Conservation (phyloP, 2,329 filamentous ascomycete genomes). For the Hortaea werneckii region DNA sequence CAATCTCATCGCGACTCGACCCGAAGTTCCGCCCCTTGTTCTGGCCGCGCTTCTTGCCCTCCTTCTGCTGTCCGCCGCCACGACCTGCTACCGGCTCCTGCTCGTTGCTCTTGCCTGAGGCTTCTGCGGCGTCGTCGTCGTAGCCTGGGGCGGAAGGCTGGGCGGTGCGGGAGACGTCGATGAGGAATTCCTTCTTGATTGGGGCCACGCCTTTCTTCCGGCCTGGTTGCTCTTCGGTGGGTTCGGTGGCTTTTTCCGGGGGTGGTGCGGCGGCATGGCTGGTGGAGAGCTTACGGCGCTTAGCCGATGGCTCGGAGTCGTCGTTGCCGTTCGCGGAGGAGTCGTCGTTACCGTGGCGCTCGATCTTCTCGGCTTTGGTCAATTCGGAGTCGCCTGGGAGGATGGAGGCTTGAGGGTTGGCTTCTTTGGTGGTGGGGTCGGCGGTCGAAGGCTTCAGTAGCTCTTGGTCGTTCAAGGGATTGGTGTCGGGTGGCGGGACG, state of each 20-base stretch:
- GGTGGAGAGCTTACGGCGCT: conserved; percentile 29
- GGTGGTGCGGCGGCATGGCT: conserved; percentile 1
- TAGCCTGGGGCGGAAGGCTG: conserved; percentile 5
- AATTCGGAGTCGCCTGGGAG: conserved; percentile 27
- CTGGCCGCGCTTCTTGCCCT: conserved; percentile 58
- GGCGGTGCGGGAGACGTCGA: conserved; percentile 12
- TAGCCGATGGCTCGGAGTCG: conserved; percentile 26
- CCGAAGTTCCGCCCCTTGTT: conserved; percentile 79
- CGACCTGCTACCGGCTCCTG: conserved; percentile 10
- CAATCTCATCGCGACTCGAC: conserved; percentile 63
- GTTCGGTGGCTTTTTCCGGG: conserved; percentile 19
- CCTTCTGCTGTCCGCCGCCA: conserved; percentile 19
- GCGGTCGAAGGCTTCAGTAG: conserved; percentile 1
- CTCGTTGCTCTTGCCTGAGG: conserved; percentile 35
- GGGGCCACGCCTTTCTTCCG: conserved; percentile 51
- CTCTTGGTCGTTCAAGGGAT: conserved; percentile 3
- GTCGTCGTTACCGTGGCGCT: conserved; percentile 20
- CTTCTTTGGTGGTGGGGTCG: conserved; percentile 9
- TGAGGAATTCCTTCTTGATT: conserved; percentile 60
- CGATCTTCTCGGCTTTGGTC: conserved; percentile 32
- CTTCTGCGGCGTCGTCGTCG: conserved; percentile 36
- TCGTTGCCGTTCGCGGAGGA: conserved; percentile 11
- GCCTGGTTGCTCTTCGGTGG: conserved; percentile 9
- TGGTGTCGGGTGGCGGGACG: neutral
- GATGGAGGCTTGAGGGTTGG: conserved; percentile 26